Base-by-base conservation (phyloP, 495 filamentous ascomycete genomes). In the Filosporella fistucella region DNA sequence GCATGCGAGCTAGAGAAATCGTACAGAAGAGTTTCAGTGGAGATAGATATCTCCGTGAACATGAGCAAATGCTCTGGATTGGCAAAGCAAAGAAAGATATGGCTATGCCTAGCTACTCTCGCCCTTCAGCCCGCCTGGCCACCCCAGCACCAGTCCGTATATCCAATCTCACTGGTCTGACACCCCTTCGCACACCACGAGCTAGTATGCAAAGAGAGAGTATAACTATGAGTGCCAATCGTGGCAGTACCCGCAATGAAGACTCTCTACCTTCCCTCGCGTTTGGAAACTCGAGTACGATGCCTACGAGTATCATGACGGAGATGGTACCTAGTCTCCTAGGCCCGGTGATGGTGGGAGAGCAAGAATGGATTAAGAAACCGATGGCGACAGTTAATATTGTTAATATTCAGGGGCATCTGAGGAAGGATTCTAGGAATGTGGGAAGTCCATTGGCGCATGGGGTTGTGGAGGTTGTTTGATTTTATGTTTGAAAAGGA, bases 21-120 rank as follows among this genome's bases (percentile, higher is more conserved):
- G 80, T 83, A 5, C 74, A 80, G 43, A 76, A 75, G 45, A 75
- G 70, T 8, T 84, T 85, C 63, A 75, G 72, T 23, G 76, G 75
- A 4, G 76, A 81, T 33, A 67, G 81, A 0, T 85, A 83, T 48
- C 69, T 84, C 11, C 70, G 80, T 24, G 80, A 84, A 57, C 80
- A 84, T 55, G 80, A 84, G 58, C 80, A 84, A 58, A 82, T 82
- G 79, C 71, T 81, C 20, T 83, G 79, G 79, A 74, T 81, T 28
- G 74, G 74, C 29, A 80, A 80, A n/a, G 28, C 28, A n/a, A 11
- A 22, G 5, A 22, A 35, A 14, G 42, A 45, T 35, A 30, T 30
- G 28, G 8, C 8, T 8, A 30, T 30, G 28, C 28, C 28, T n/a
- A n/a, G 8, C 28, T 30, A 8, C 8, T 8, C n/a, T 8, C 28